Evolutionary conservation across 2,329 filamentous ascomycete species (phyloP).

Genomic region (Lecanicillium sp.): DNA sequence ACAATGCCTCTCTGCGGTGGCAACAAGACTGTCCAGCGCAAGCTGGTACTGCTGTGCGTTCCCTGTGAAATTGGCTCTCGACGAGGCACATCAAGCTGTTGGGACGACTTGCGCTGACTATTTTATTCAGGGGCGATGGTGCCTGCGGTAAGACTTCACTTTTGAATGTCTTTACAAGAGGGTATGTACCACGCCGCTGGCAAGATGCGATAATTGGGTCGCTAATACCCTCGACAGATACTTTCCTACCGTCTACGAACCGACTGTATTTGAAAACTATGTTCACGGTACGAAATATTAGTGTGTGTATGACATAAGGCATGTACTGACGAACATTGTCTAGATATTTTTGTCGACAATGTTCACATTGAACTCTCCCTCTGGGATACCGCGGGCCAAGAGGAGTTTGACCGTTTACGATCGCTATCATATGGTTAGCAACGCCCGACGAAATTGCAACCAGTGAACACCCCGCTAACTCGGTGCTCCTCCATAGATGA

Average conservation of each 20-base stretch:
- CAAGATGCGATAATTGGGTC: too few relatives aligned
- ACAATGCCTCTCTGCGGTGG: slow-evolving; percentile 49
- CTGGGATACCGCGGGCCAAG: slow-evolving; percentile 97
- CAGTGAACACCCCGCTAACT: background rate
- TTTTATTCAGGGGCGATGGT: slow-evolving; percentile 69
- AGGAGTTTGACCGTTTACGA: slow-evolving; percentile 95
- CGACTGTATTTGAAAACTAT: slow-evolving; percentile 98
- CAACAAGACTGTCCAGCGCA: slow-evolving; percentile 84
- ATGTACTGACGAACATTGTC: slow-evolving; percentile 6
- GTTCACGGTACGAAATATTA: slow-evolving; percentile 66
- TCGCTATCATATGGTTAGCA: slow-evolving; percentile 82
- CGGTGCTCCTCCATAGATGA: slow-evolving; percentile 45
- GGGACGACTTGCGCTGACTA: slow-evolving; percentile 1
- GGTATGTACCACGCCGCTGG: slow-evolving; percentile 47
- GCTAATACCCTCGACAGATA: slow-evolving; percentile 49
- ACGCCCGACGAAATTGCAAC: background rate
- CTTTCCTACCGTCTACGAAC: slow-evolving; percentile 97
- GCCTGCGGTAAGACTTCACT: slow-evolving; percentile 95
- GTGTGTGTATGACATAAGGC: too few relatives aligned
- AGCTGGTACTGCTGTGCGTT: slow-evolving; percentile 80
- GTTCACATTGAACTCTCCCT: slow-evolving; percentile 95
- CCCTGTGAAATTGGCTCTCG: background rate
- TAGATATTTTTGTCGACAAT: slow-evolving; percentile 96
- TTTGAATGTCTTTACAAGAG: slow-evolving; percentile 96
- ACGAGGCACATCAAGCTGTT: background rate